Percentiles rank a stretch among this genome's conserved stretches.
Conservation (phyloP, 1,284 basidiomycete genomes). For the Ceratobasidium sp. region DNA sequence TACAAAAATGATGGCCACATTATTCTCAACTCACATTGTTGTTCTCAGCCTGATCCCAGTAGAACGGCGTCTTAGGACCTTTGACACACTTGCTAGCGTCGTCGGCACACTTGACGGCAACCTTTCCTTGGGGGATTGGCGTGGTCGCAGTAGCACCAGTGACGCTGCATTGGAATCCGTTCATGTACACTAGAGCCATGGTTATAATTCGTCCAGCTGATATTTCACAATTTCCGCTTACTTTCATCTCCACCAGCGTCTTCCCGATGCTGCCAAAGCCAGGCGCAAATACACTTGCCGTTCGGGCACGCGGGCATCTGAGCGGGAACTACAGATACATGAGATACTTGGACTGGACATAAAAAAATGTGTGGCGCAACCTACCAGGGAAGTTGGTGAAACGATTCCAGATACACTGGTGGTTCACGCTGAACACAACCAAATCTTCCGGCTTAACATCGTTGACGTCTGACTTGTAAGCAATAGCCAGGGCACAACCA, state of each 20-base stretch:
- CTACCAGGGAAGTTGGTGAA: constrained; percentile 67
- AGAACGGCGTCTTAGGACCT: constrained; percentile 48
- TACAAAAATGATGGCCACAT: too few species aligned
- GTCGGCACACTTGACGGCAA: constrained; percentile 50
- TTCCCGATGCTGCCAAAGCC: constrained; percentile 63
- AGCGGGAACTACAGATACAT: constrained; percentile 59
- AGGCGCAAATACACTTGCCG: constrained; percentile 73
- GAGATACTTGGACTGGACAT: background rate
- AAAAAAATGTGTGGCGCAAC: background rate
- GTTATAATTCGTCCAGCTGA: background rate
- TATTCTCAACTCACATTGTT: constrained; percentile 41
- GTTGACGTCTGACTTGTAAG: constrained; percentile 68
- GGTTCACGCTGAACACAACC: constrained; percentile 76
- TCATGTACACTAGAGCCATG: constrained; percentile 64
- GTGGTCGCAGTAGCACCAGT: constrained; percentile 62
- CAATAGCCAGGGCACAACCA: constrained; percentile 75
- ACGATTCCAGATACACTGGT: constrained; percentile 74
- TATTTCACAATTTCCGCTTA: background rate
- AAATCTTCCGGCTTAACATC: constrained; percentile 72
- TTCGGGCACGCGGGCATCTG: constrained; percentile 73
- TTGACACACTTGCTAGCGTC: constrained; percentile 51
- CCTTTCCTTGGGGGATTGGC: constrained; percentile 60
- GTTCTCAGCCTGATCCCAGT: constrained; percentile 44
- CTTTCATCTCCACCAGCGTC: constrained; percentile 53
- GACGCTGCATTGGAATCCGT: constrained; percentile 75